phyloP scores from a whole-genome alignment of 2,329 filamentous ascomycete species.

The Metarhizium robertsii region DNA sequence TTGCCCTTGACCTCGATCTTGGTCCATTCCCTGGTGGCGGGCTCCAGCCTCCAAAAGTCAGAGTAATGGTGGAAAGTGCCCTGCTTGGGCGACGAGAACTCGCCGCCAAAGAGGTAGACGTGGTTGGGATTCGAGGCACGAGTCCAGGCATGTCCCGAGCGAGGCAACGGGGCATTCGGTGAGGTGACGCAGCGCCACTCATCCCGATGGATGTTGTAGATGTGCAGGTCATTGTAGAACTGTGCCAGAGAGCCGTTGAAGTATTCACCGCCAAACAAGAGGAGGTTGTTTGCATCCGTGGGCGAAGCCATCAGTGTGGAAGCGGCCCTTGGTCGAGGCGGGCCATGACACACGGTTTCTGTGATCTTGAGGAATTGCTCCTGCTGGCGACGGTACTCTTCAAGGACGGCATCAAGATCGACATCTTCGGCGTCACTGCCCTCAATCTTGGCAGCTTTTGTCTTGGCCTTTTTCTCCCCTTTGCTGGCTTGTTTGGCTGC shows the following conservation, averaged over 20 bases:
- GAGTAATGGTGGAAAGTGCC: slow-evolving; percentile 99
- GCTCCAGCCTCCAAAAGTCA: slow-evolving; percentile 92
- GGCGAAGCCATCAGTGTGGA: slow-evolving; percentile 79
- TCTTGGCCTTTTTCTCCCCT: slow-evolving; percentile 74
- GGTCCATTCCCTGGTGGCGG: slow-evolving; percentile 78
- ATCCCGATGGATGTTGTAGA: slow-evolving; percentile 71
- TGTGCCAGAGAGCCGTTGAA: slow-evolving; percentile 83
- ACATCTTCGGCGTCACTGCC: slow-evolving; percentile 89
- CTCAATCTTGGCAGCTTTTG: slow-evolving; percentile 57
- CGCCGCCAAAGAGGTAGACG: slow-evolving; percentile 89
- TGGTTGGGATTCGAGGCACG: slow-evolving; percentile 75
- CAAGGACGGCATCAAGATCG: slow-evolving; percentile 86
- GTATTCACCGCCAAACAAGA: slow-evolving; percentile 91
- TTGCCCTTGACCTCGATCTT: slow-evolving; percentile 72
- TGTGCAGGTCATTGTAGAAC: slow-evolving; percentile 57
- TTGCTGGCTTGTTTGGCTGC: slow-evolving; percentile 80
- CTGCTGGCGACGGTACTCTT: slow-evolving; percentile 87
- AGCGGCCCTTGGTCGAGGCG: slow-evolving; percentile 71
- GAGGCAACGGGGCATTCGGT: slow-evolving; percentile 82
- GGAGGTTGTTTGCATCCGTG: slow-evolving; percentile 74
- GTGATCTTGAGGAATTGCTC: slow-evolving; percentile 92
- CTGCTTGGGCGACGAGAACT: slow-evolving; percentile 94
- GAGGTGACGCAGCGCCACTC: slow-evolving; percentile 87
- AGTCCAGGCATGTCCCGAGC: slow-evolving; percentile 92
- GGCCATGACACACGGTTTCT: slow-evolving; percentile 59